A percentile compares a stretch with the other conserved stretches of the same genome.
Conservation (phyloP, 805 yeast genomes). For the Candida stauntonica region DNA sequence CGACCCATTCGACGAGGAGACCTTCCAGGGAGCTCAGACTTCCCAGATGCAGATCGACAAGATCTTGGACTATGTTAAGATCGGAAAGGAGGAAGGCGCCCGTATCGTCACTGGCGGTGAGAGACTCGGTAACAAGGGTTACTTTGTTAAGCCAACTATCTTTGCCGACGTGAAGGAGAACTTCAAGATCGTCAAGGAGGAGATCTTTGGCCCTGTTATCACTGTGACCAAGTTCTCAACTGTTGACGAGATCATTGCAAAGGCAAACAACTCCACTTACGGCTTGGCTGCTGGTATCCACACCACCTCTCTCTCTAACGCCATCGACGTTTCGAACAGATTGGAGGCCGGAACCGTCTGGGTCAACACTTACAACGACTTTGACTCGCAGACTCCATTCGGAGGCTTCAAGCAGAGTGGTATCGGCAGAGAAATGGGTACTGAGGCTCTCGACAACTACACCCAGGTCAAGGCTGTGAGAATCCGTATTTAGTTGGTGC, state of each 20-base stretch:
- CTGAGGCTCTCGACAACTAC: conserved; percentile 78
- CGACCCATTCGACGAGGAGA: conserved; percentile 67
- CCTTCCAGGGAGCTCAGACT: conserved; percentile 74
- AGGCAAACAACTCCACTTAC: conserved; percentile 73
- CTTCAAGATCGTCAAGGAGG: conserved; percentile 78
- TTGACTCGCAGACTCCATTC: conserved; percentile 83
- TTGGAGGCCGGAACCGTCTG: conserved; percentile 78
- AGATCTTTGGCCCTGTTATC: conserved; percentile 88
- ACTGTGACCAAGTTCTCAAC: conserved; percentile 69
- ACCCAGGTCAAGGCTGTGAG: conserved; percentile 80
- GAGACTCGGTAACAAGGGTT: conserved; percentile 66
- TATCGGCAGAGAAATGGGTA: conserved; percentile 87
- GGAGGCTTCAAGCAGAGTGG: conserved; percentile 91
- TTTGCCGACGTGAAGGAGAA: conserved; percentile 75
- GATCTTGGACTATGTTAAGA: conserved; percentile 57
- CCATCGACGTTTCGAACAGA: conserved; percentile 59
- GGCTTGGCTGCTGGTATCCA: conserved; percentile 90
- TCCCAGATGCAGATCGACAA: conserved; percentile 62
- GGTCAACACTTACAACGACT: conserved; percentile 82
- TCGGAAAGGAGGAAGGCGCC: conserved; percentile 67
- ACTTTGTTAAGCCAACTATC: conserved; percentile 75
- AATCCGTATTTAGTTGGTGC: conserved; percentile 28
- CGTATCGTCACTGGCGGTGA: conserved; percentile 79
- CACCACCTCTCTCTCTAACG: conserved; percentile 64
- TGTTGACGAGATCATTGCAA: conserved; percentile 66